A percentile compares a stretch with the other conserved stretches of the same genome.
Evolutionary conservation across 2,329 filamentous ascomycete genomes (phyloP).

Genomic region (Cladosporium cucumerinum): DNA sequence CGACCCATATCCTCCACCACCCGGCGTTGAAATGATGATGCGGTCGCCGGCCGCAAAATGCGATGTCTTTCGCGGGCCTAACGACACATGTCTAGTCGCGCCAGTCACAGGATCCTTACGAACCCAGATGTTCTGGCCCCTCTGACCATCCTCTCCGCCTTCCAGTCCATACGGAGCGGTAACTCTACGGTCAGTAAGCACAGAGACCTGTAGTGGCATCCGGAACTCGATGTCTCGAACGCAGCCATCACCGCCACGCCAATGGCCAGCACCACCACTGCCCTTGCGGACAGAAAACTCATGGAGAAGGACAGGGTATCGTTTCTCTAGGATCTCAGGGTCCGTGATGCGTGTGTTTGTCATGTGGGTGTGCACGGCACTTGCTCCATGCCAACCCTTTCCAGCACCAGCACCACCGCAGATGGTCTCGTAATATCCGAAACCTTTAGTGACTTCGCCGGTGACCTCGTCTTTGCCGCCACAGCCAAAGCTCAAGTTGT

Average conservation of each 20-base stretch:
- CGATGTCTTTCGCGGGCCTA: slow-evolving; percentile 25
- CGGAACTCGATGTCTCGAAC: slow-evolving; percentile 33
- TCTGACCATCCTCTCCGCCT: slow-evolving; percentile 33
- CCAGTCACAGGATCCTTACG: slow-evolving; percentile 54
- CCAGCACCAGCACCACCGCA: slow-evolving; percentile 37
- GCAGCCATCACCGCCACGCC: slow-evolving; percentile 34
- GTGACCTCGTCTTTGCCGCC: slow-evolving; percentile 37
- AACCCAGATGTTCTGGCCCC: slow-evolving; percentile 32
- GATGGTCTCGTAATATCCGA: slow-evolving; percentile 38
- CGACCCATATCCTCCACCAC: slow-evolving; percentile 76
- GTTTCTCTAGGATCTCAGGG: slow-evolving; percentile 35
- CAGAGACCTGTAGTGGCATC: slow-evolving; percentile 28
- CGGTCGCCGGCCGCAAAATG: slow-evolving; percentile 23
- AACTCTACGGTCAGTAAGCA: slow-evolving; percentile 34
- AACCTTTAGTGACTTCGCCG: slow-evolving; percentile 27
- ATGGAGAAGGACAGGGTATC: slow-evolving; percentile 36
- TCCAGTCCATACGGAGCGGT: slow-evolving; percentile 35
- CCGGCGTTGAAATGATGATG: slow-evolving; percentile 59
- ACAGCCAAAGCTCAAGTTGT: slow-evolving; percentile 33
- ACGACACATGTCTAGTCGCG: slow-evolving; percentile 41
- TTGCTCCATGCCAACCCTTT: slow-evolving; percentile 32
- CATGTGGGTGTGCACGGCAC: slow-evolving; percentile 36
- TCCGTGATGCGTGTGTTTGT: slow-evolving; percentile 40
- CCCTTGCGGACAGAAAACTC: slow-evolving; percentile 33
- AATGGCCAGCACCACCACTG: slow-evolving; percentile 31